Evolutionary conservation across 2,329 filamentous ascomycete genomes (phyloP), one percentile per base, ranked within the genome.

Genomic region (Endothia cerciana): DNA sequence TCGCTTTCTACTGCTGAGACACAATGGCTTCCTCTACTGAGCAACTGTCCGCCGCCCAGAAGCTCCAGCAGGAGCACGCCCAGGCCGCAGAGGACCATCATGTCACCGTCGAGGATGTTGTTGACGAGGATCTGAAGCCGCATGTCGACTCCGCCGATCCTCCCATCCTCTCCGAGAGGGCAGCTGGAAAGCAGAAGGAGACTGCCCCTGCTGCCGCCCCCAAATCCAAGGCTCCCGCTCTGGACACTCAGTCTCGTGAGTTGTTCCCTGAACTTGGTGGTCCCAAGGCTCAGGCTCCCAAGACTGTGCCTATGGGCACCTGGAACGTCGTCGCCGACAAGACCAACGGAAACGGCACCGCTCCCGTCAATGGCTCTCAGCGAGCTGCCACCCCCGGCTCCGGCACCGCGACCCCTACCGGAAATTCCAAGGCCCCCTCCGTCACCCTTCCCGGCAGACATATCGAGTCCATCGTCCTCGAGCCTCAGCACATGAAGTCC

Each of bases 241-340:
- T 97, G 68, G 92, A 98, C 77, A 94, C 92, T 25, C 86, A 92
- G 74, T 97, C 92, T 22, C 91, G 96, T 75, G 94, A 98, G 78
- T 83, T 92, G 67, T 99, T 99, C 84, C 95, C 95, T n/a, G 89
- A 94, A 72, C 87, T 99, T 57, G 94, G 94, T 69, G 86, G 81
- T 28, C 78, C 83, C 65, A 88, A 88, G 77, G 82, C 88, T 62
- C 94, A 93, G 78, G 82, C 88, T 22, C 83, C 88, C 65, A 85
- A 87, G 71, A 84, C 88, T 66, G 84, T 89, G 57, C 88, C 90
- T 38, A 36, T 58, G 30, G 55, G 55, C 56, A 88, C 91, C 71
- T 97, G 94, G 93, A 91, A 91, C 69, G 87, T 86, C 43, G 40
- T 59, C n/a, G 22, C 53, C 15, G 63, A 62, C 25, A 91, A 90